phyloP scores from a whole-genome alignment of 2,329 filamentous ascomycete species.

The Penicillium sp. region DNA sequence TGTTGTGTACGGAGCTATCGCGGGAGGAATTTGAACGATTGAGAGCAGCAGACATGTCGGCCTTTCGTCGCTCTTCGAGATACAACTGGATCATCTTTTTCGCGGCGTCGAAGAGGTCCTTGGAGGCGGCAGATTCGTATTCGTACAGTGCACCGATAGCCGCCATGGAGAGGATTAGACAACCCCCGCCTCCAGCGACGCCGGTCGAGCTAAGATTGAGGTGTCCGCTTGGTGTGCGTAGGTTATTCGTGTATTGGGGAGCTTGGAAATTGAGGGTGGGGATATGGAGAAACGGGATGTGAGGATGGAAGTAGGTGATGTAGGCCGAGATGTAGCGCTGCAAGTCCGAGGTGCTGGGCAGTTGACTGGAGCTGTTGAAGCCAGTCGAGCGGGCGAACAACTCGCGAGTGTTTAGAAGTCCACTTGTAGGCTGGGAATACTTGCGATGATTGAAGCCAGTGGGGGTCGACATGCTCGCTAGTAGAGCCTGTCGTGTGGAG shows the following conservation, averaged over 20 bases:
- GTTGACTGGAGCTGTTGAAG: conserved; percentile 48
- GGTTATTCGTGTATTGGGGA: conserved; percentile 60
- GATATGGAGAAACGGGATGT: conserved; percentile 90
- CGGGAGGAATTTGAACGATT: conserved; percentile 52
- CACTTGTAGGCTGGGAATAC: conserved; percentile 58
- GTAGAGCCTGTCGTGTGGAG: conserved; percentile 61
- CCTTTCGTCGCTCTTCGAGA: conserved; percentile 84
- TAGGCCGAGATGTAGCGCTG: conserved; percentile 89
- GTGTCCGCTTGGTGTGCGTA: conserved; percentile 56
- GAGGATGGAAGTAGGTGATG: conserved; percentile 87
- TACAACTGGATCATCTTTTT: conserved; percentile 96
- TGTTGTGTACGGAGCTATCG: conserved; percentile 66
- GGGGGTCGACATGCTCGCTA: conserved; percentile 61
- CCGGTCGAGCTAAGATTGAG: conserved; percentile 53
- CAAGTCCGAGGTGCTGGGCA: conserved; percentile 80
- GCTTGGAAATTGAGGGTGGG: conserved; percentile 88
- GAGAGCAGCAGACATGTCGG: conserved; percentile 66
- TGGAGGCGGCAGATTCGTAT: conserved; percentile 73
- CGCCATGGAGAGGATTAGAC: conserved; percentile 82
- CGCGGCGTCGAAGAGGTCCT: conserved; percentile 84
- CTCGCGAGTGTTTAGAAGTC: conserved; percentile 45
- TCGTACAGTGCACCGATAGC: conserved; percentile 87
- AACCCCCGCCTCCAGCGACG: conserved; percentile 74
- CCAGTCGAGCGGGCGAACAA: conserved; percentile 34
- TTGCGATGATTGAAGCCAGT: conserved; percentile 57